Conservation (phyloP, 1,284 basidiomycete species). For the Bjerkandera adusta region DNA sequence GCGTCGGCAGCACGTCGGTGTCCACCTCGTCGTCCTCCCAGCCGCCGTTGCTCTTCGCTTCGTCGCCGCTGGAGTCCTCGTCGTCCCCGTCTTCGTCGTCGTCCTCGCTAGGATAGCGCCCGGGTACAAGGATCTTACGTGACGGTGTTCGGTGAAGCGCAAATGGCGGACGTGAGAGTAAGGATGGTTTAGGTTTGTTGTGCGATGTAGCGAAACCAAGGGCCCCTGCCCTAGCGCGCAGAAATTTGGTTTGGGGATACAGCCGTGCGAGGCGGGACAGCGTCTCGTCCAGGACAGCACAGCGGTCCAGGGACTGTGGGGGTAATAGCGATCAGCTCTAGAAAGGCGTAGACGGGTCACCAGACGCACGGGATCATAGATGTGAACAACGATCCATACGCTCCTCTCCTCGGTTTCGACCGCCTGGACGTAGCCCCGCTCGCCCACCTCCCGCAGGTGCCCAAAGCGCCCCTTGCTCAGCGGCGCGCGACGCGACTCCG, state of each 20-base stretch:
- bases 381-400: slow-evolving; percentile 78
- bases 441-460: slow-evolving; percentile 78
- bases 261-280: slow-evolving; percentile 67
- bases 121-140: slow-evolving; percentile 21
- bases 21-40: slow-evolving; percentile 62
- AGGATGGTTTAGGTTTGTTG: slow-evolving; percentile 8
- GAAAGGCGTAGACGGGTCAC: slow-evolving; percentile 3
- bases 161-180: slow-evolving; percentile 17
- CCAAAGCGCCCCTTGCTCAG: slow-evolving; percentile 64
- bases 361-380: slow-evolving; percentile 77
- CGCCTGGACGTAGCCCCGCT: slow-evolving; percentile 69
- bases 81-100: slow-evolving; percentile 50
- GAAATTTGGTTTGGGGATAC: slow-evolving; percentile 75
- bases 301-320: slow-evolving; percentile 67
- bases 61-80: slow-evolving; percentile 33
- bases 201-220: slow-evolving; percentile 68
- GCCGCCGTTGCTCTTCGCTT: slow-evolving; percentile 35
- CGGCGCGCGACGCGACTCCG: slow-evolving; percentile 38
- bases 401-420: slow-evolving; percentile 71
- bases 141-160: slow-evolving; percentile 24
- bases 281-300: slow-evolving; percentile 66
- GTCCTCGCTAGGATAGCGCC: slow-evolving; percentile 20
- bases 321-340: neutral
- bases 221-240: slow-evolving; percentile 70
- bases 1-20: slow-evolving; percentile 78